A percentile compares a stretch with the other conserved stretches of the same genome.
Evolutionary conservation across 2,329 filamentous ascomycete species (phyloP).

Genomic region (Seiridium cupressi): DNA sequence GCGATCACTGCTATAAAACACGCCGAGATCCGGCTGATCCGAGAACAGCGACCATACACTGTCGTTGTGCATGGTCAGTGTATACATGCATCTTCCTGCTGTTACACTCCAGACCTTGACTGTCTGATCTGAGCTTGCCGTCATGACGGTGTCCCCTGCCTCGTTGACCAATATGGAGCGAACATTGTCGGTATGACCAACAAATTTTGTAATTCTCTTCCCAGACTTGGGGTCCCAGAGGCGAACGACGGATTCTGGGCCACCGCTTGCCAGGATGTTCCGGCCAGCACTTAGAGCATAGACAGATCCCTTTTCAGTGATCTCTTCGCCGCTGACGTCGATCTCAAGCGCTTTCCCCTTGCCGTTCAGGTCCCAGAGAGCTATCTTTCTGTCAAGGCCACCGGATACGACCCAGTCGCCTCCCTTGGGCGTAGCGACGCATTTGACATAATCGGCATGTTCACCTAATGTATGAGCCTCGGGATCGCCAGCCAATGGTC

Average conservation of each 20-base stretch:
- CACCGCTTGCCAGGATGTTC: conserved; percentile 84
- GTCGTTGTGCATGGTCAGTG: conserved; percentile 97
- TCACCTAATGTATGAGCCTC: conserved; percentile 81
- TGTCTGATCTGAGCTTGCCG: conserved; percentile 92
- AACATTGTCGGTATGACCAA: conserved; percentile 94
- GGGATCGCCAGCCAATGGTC: conserved; percentile 66
- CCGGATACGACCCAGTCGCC: conserved; percentile 91
- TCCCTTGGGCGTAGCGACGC: conserved; percentile 71
- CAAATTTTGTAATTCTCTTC: conserved; percentile 90
- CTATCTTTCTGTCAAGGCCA: conserved; percentile 88
- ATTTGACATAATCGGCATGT: conserved; percentile 96
- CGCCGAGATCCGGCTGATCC: conserved; percentile 76
- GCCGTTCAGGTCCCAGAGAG: conserved; percentile 89
- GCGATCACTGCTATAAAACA: conserved; percentile 94
- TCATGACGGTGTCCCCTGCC: conserved; percentile 86
- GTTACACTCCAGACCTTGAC: conserved; percentile 98
- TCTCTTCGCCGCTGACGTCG: conserved; percentile 78
- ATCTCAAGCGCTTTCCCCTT: conserved; percentile 85
- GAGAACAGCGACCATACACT: conserved; percentile 97
- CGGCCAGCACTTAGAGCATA: conserved; percentile 83
- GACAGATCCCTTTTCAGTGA: conserved; percentile 86
- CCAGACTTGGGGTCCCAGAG: conserved; percentile 90
- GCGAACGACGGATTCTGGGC: conserved; percentile 88
- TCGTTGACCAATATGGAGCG: conserved; percentile 87
- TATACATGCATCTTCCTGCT: conserved; percentile 94